Percentiles rank a stretch among this genome's conserved stretches.
These are phyloP conservation scores for Mucor ambiguus DNA, from an alignment of 371 early-diverging fungal genomes.

Conservation along the genomic window DNA sequence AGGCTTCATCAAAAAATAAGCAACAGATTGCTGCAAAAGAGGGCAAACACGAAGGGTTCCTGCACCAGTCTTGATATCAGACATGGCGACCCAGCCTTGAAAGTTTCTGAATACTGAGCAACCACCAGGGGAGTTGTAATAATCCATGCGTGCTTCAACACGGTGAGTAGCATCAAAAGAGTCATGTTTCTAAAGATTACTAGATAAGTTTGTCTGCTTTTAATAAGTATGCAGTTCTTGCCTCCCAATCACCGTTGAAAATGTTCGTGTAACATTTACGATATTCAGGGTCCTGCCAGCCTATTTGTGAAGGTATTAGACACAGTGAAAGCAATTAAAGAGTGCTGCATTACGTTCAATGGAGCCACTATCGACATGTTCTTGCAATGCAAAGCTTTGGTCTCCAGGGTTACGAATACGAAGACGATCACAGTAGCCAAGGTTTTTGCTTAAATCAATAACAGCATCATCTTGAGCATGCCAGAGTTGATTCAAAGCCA, in stretches of 20 bases:
- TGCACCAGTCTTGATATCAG: constrained; percentile 32
- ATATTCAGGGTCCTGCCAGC: constrained; percentile 33
- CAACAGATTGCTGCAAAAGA: constrained; percentile 40
- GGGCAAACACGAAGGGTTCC: constrained; percentile 47
- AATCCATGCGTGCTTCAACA: constrained; percentile 41
- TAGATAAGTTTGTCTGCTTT: background rate
- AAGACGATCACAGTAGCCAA: constrained; percentile 44
- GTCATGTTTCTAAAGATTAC: constrained; percentile 26
- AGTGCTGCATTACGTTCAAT: constrained; percentile 24
- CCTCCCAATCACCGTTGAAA: constrained; percentile 32
- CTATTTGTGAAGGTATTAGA: background rate
- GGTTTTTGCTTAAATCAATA: constrained; percentile 39
- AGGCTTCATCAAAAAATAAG: constrained; percentile 48
- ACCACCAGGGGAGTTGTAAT: constrained; percentile 38
- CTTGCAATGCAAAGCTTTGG: constrained; percentile 33
- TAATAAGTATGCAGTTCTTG: background rate
- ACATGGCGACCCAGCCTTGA: constrained; percentile 51
- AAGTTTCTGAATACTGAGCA: constrained; percentile 48
- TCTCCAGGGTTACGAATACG: constrained; percentile 40
- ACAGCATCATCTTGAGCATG: constrained; percentile 24
- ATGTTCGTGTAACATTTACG: constrained; percentile 27
- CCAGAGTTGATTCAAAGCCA: constrained; percentile 43
- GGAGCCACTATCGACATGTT: constrained; percentile 46
- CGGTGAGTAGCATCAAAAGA: constrained; percentile 48
- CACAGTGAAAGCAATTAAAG: background rate